Evolutionary conservation across 352 stramenopile genomes (phyloP).

Genomic region (Phytophthora megakarya): DNA sequence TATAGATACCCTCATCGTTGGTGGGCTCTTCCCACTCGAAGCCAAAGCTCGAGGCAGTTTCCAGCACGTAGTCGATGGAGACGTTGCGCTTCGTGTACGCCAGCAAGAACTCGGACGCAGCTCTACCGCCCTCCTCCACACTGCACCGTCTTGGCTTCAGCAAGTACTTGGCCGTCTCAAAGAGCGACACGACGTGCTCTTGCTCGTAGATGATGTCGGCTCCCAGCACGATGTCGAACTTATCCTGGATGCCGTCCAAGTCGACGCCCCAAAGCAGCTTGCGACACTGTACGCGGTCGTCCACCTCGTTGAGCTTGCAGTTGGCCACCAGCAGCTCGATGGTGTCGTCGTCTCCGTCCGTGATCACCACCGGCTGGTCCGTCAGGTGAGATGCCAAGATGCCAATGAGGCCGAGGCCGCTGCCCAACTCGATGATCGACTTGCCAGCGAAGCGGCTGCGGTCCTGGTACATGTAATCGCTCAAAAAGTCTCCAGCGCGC

Average conservation of each 20-base stretch:
- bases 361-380: constrained; percentile 59
- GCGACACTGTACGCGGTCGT: constrained; percentile 40
- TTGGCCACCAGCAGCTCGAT: constrained; percentile 56
- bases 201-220: constrained; percentile 75
- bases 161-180: constrained; percentile 55
- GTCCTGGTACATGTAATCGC: constrained; percentile 59
- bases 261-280: constrained; percentile 59
- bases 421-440: constrained; percentile 57
- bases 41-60: constrained; percentile 54
- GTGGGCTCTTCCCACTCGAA: constrained; percentile 63
- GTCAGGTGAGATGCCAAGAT: constrained; percentile 65
- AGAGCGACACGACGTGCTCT: constrained; percentile 58
- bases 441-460: constrained; percentile 40
- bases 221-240: constrained; percentile 59
- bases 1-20: constrained; percentile 65
- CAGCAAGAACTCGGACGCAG: constrained; percentile 51
- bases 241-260: constrained; percentile 46
- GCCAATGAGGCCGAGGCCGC: constrained; percentile 59
- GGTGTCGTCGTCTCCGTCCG: constrained; percentile 60
- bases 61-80: constrained; percentile 67
- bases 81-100: constrained; percentile 74
- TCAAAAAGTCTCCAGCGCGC: constrained; percentile 64
- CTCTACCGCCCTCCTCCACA: constrained; percentile 26
- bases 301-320: constrained; percentile 57
- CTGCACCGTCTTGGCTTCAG: constrained; percentile 30